A percentile compares a stretch with the other conserved stretches of the same genome.
These are phyloP conservation scores for Buddleja alternifolia DNA, from an alignment of 257 asterid genomes.

Conservation along the genomic window DNA sequence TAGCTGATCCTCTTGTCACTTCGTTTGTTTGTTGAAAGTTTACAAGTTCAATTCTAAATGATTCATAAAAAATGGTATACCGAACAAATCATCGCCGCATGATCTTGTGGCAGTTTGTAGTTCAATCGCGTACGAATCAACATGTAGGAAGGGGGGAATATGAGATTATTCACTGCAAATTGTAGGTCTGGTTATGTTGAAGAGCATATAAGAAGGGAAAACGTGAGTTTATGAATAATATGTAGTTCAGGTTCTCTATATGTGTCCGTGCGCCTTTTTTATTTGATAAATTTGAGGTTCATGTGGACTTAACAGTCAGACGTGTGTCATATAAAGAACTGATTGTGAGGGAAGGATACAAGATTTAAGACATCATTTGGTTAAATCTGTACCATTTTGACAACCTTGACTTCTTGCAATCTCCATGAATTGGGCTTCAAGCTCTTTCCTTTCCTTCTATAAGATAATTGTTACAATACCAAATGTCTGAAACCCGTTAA, in stretches of 20 bases:
- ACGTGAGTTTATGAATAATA: background rate
- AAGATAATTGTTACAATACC: background rate
- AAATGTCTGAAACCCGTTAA: background rate
- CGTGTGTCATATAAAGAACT: background rate
- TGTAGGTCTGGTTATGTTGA: background rate
- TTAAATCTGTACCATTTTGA: no score
- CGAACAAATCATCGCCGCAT: background rate
- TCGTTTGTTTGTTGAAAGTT: no score
- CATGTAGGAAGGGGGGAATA: background rate
- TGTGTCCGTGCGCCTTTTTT: background rate
- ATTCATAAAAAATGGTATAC: background rate
- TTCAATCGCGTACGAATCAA: background rate
- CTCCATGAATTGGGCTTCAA: background rate
- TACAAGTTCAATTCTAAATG: no score
- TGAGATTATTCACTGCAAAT: background rate
- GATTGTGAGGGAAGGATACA: no score
- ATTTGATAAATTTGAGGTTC: no score
- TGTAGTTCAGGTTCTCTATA: no score
- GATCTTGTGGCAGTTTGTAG: background rate
- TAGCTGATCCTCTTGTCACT: no score
- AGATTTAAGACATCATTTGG: no score
- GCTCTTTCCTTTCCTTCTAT: slow-evolving; percentile 3
- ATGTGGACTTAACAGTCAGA: background rate
- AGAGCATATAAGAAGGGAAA: background rate
- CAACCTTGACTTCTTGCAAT: no score